These are phyloP conservation scores for Fusarium verrucosum DNA, from an alignment of 2,329 filamentous ascomycete species.

Conservation along the genomic window DNA sequence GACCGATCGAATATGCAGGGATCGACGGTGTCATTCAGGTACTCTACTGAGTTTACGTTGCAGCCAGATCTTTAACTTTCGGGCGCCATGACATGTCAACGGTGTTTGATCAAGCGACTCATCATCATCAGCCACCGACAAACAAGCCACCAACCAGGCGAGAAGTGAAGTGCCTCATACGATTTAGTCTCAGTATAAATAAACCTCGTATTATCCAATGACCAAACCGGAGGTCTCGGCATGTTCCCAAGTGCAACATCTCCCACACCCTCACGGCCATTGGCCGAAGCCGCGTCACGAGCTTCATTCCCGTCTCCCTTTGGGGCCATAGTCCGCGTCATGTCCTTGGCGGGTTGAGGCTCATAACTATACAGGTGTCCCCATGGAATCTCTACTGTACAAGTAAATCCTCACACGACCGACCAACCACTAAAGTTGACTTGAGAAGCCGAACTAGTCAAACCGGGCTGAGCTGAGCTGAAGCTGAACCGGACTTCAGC, in stretches of 20 bases:
- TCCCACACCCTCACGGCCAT: constrained; percentile 23
- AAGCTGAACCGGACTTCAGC: constrained; percentile 14
- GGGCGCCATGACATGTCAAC: neutral
- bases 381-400: constrained; percentile 2
- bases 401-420: neutral
- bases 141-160: neutral
- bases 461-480: neutral
- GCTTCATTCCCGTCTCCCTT: constrained; percentile 25
- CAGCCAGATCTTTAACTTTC: constrained; percentile 14
- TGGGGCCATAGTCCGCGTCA: constrained; percentile 35
- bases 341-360: constrained; percentile 7
- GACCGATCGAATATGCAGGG: neutral
- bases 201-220: constrained; percentile 35
- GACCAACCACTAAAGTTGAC: neutral
- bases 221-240: constrained; percentile 30
- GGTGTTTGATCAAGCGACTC: constrained; percentile 8
- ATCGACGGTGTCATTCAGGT: constrained; percentile 23
- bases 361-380: constrained; percentile 19
- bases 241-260: constrained; percentile 29
- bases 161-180: constrained; percentile 15
- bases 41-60: neutral
- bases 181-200: constrained; percentile 11
- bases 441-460: neutral
- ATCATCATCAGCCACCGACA: neutral
- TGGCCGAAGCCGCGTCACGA: constrained; percentile 36